Evolutionary conservation across 352 stramenopile species (phyloP).

Genomic region (Globisporangium polare): DNA sequence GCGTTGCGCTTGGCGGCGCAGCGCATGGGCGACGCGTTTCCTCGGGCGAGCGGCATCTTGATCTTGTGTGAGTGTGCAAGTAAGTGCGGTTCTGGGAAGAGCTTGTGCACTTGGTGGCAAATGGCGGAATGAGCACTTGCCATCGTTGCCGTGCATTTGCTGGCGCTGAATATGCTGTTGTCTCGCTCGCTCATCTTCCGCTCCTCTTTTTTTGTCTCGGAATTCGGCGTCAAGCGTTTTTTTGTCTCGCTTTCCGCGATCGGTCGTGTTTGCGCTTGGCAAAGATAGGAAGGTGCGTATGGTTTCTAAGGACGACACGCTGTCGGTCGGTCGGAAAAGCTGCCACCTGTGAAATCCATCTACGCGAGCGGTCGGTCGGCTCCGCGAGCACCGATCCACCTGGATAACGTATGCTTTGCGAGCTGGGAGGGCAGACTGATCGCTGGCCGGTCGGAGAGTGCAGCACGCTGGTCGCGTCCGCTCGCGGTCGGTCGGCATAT

Average conservation of each 20-base stretch:
- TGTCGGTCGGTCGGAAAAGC: not conserved
- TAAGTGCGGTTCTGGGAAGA: too few species aligned
- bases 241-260: constrained; percentile 3
- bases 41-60: constrained; percentile 11
- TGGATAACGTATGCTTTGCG: not conserved
- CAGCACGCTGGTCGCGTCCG: not conserved
- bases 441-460: not conserved
- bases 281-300: not conserved
- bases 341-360: not conserved
- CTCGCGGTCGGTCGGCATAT: constrained; percentile 11
- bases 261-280: not conserved
- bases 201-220: not conserved
- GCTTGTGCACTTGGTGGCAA: not conserved
- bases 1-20: constrained; percentile 15
- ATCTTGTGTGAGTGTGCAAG: not conserved
- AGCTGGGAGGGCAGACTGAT: not conserved
- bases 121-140: constrained; percentile 6
- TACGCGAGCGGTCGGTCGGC: not conserved
- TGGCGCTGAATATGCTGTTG: not conserved
- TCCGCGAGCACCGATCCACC: not conserved
- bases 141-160: not conserved
- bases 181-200: not conserved
- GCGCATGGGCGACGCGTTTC: constrained; percentile 16
- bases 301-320: not conserved
- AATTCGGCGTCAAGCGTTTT: constrained; percentile 7